phyloP scores from a whole-genome alignment of 2,329 filamentous ascomycete species.

The Aspergillus fumigatiaffinis region DNA sequence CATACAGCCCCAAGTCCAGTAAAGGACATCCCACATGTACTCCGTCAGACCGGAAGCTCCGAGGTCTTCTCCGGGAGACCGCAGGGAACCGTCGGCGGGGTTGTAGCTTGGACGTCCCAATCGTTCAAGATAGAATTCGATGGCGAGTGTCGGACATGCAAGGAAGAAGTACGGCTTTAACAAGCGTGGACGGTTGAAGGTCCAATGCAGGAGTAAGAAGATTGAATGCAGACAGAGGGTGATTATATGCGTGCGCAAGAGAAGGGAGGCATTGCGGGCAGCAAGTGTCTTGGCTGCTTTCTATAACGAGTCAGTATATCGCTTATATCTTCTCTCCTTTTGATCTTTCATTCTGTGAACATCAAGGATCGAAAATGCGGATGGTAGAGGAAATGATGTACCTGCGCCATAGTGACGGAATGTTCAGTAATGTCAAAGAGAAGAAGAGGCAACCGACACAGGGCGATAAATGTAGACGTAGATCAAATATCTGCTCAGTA shows the following conservation, averaged over 20 bases:
- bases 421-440: background rate
- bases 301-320: conserved; percentile 24
- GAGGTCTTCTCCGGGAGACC: conserved; percentile 79
- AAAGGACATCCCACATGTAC: conserved; percentile 96
- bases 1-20: conserved; percentile 84
- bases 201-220: conserved; percentile 69
- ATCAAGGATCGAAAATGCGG: background rate
- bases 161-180: conserved; percentile 66
- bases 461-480: background rate
- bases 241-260: conserved; percentile 78
- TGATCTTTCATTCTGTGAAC: background rate
- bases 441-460: background rate
- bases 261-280: conserved; percentile 69
- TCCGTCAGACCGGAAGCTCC: conserved; percentile 84
- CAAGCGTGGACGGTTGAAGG: conserved; percentile 59
- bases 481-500: background rate
- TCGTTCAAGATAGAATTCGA: conserved; percentile 81
- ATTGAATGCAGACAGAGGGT: conserved; percentile 66
- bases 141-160: conserved; percentile 68
- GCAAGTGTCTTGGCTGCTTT: conserved; percentile 60
- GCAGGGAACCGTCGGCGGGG: conserved; percentile 61
- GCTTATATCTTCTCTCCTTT: background rate
- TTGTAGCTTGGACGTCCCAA: conserved; percentile 75
- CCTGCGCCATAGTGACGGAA: conserved; percentile 18
- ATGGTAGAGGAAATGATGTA: conserved; percentile 1